These are phyloP conservation scores for Monilinia polystroma DNA, from an alignment of 2,329 filamentous ascomycete species.

Conservation along the genomic window DNA sequence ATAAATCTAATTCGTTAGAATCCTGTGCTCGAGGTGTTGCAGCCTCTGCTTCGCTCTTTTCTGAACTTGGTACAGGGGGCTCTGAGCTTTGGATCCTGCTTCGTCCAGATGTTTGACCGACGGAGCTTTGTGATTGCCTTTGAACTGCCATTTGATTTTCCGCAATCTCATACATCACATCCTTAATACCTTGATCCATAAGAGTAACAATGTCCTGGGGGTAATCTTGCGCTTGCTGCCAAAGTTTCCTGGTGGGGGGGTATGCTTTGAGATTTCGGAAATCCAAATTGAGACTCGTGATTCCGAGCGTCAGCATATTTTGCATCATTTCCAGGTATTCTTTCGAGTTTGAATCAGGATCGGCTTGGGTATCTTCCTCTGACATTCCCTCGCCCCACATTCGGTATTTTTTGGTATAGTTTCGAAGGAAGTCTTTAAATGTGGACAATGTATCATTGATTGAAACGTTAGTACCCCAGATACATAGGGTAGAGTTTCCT, in stretches of 20 bases:
- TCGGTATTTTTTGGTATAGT: conserved; percentile 91
- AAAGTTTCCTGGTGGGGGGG: conserved; percentile 87
- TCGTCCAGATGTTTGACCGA: conserved; percentile 47
- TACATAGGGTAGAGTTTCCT: conserved; percentile 75
- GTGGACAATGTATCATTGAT: conserved; percentile 82
- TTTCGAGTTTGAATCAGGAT: conserved; percentile 72
- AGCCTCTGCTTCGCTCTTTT: conserved; percentile 56
- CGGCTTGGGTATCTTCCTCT: conserved; percentile 67
- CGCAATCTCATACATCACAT: conserved; percentile 88
- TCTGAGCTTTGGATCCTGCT: conserved; percentile 64
- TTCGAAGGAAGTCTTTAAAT: conserved; percentile 89
- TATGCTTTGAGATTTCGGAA: conserved; percentile 88
- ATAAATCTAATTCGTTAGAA: conserved; percentile 60
- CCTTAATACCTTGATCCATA: conserved; percentile 93
- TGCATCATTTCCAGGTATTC: conserved; percentile 84
- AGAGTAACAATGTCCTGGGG: conserved; percentile 94
- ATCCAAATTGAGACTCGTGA: conserved; percentile 83
- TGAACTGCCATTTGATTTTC: conserved; percentile 73
- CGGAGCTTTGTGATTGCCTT: conserved; percentile 59
- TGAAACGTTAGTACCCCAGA: conserved; percentile 97
- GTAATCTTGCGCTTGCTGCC: conserved; percentile 92
- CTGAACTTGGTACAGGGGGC: conserved; percentile 76
- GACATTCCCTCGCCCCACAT: conserved; percentile 85
- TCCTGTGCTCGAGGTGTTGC: conserved; percentile 47
- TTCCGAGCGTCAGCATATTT: conserved; percentile 85